Base-by-base conservation (phyloP, 2,329 filamentous ascomycete genomes). In the Dissoconium aciculare region DNA sequence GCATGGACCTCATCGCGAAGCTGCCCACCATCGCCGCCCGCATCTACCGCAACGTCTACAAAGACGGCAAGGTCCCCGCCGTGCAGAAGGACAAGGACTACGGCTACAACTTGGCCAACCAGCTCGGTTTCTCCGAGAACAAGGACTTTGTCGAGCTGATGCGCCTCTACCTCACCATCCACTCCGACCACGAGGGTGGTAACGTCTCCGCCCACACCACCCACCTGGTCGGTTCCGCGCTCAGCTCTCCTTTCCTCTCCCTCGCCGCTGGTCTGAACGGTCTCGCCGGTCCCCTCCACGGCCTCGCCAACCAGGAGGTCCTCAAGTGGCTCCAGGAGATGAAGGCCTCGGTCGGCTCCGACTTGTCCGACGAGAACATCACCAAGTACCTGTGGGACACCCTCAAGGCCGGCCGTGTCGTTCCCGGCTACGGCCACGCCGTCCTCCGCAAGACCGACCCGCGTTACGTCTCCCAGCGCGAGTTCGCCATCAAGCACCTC, bases 41-140 rank as follows among this genome's bases (percentile, higher is more conserved):
- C 67, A 98, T 98, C 73, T 98, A 98, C 78, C 89, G 92, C 70
- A 98, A 98, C 63, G 78, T 95, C 60, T 98, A 92, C 82, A 94
- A 95, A 77, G 89, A 92, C 56, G 89, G 89, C 67, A 95, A 95
- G 78, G 87, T 98, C 47, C 81, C 83, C 38, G 60, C 84, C 33
- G 74, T 93, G 59, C 78, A 95, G 71, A 91, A 93, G 73, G 87
- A 95, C 69, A 89, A 95, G 80, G 89, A 98, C 60, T 98, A 94
- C 70, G 73, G 78, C 52, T 98, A 78, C 81, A 98, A 98, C 79
- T 81, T 98, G 60, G 85, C 89, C 64, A 95, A 95, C 76, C 84
- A 93, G 75, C 83, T 98, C 51, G 89, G 89, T 54, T 98, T 89
- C 60, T 80, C 80, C 51, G 74, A 78, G 54, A 95, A 98, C 75